These are phyloP conservation scores for Vachellia collinsii DNA, from an alignment of 306 rosid genomes.

Conservation along the genomic window DNA sequence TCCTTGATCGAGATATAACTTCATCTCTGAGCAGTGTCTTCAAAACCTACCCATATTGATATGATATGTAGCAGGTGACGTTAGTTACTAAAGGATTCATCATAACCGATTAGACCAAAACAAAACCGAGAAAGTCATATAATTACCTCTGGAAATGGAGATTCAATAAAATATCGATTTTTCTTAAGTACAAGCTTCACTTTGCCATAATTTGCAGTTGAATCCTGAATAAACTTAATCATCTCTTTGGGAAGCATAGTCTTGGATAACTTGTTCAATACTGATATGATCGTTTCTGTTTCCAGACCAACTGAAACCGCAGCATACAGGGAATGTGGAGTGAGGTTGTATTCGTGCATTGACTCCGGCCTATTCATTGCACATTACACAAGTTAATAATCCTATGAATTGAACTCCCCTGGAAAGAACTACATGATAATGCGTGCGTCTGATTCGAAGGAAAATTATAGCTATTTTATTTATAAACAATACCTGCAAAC, in stretches of 20 bases:
- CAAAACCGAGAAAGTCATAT: slow-evolving; percentile 21
- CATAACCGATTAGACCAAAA: slow-evolving; percentile 14
- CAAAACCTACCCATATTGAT: slow-evolving; percentile 65
- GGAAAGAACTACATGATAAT: not conserved
- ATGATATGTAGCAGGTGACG: slow-evolving; percentile 29
- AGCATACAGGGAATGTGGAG: slow-evolving; percentile 91
- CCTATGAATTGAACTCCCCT: slow-evolving; percentile 6
- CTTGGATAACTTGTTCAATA: slow-evolving; percentile 85
- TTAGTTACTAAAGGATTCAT: slow-evolving; percentile 4
- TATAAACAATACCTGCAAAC: slow-evolving; percentile 72
- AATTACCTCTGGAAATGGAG: slow-evolving; percentile 86
- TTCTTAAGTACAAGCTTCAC: slow-evolving; percentile 97
- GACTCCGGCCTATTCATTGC: slow-evolving; percentile 81
- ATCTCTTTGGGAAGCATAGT: slow-evolving; percentile 96
- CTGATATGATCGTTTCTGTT: slow-evolving; percentile 79
- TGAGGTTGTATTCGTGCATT: slow-evolving; percentile 93
- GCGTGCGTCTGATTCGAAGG: not conserved
- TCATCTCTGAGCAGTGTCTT: slow-evolving; percentile 89
- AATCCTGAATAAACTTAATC: slow-evolving; percentile 80
- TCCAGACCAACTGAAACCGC: slow-evolving; percentile 96
- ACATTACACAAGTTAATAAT: not conserved
- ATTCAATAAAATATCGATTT: slow-evolving; percentile 84
- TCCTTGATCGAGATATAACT: slow-evolving; percentile 70
- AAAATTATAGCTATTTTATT: not conserved
- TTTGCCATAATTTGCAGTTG: slow-evolving; percentile 94